Base-by-base conservation (phyloP, 192 early-diverging fungal genomes). In the Coemansia sp. region DNA sequence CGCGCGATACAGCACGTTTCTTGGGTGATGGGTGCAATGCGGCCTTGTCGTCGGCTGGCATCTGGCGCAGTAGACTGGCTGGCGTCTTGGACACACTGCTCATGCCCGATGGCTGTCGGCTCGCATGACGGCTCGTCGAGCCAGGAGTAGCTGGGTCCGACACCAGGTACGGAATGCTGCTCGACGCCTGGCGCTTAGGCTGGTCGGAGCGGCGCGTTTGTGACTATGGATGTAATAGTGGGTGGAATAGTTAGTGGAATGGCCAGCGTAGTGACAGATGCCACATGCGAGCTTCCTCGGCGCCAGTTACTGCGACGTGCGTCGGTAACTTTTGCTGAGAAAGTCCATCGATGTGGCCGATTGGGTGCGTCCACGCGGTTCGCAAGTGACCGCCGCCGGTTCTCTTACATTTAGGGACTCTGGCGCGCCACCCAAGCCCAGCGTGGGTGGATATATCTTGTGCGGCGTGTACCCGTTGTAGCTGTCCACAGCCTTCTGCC, bases 1-100 rank as follows among this genome's bases (percentile, higher is more conserved):
- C 70, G 8, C 73, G 69, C 21, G 79, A 82, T 14, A 82, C 67
- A 2, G 79, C 79, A 11, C 79, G 79, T 66, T 82, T 82, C 49
- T 82, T 82, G 53, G 79, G 74, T n/a, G 79, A 76, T 1, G 79
- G 79, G 15, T 53, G 65, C 51, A 72, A 57, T 7, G 49, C 48
- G 27, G 62, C 37, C 60, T 69, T 62, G 21, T 80, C 79, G 14
- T 73, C 56, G 2, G 57, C 63, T 2, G 79, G 60, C 9, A 76
- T 70, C 27, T 70, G 65, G 14, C 65, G 64, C 57, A 79, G 60
- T 11, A 65, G 62, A 1, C 70, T 71, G 37, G 70, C 60, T 3
- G 75, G 52, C 17, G 72, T 60, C 54, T 65, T 75, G 19, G 17
- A 21, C 48, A 21, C 32, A 35, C 39, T 60, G 48, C 35, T 49